Base-by-base conservation (phyloP, 75 land plant species). In the Selaginella tamariscina region DNA sequence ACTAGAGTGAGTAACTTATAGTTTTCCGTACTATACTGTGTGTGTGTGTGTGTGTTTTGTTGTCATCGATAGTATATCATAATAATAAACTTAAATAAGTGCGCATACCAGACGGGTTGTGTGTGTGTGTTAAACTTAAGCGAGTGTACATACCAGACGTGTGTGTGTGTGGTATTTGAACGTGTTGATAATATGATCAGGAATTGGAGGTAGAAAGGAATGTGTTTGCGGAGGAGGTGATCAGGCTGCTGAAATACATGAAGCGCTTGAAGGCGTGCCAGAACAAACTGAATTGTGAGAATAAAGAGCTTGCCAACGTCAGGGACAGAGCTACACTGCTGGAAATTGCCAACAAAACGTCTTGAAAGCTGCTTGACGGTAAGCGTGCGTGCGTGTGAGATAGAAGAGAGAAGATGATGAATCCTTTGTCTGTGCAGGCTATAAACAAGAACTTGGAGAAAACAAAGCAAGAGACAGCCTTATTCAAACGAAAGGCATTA, bases 161-260 rank as follows among this genome's bases (percentile, higher is more conserved):
- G 5, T 39, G 49, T 39, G 5, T 39, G 49, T 15, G 11, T 5
- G 49, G 49, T 5, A 39, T 39, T 39, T 39, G 5, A 39, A 39
- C 15, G 49, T 39, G 49, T 39, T 39, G 5, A 5, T 39, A 39
- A 15, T 5, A 39, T 39, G 49, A n/a, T 15, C 49, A 39, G 49
- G 49, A 39, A 39, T 15, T 39, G 49, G 49, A 39, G 49, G 49
- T 39, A 5, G 49, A 39, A 39, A 39, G 49, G 15, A 39, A 39
- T 39, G 49, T 39, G 49, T 39, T 39, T 39, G 49, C 49, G 11
- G 49, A 39, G 5, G 49, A 39, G 15, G 15, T 39, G 5, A 39
- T 39, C 49, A 39, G 49, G 49, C 49, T 39, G 49, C 49, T 39
- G 49, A 39, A 39, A 39, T 39, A 39, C 49, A 39, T 39, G 49